Evolutionary conservation across 2,329 filamentous ascomycete genomes (phyloP).

Genomic region (Lachnellula subtilissima): DNA sequence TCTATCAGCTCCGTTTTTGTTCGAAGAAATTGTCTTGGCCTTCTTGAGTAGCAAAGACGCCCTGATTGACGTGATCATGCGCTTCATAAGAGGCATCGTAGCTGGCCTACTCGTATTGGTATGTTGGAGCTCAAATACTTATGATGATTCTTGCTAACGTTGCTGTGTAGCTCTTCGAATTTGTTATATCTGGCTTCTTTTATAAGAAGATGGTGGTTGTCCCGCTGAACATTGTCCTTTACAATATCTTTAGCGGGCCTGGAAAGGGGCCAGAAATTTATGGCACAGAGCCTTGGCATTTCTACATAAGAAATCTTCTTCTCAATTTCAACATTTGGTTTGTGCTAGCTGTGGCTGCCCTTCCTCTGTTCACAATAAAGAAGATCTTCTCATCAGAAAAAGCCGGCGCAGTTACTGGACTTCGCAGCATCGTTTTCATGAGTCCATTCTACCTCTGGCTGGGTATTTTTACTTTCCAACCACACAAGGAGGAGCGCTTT

Average conservation of each 20-base stretch:
- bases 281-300: constrained; percentile 94
- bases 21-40: constrained; percentile 66
- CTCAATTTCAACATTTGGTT: constrained; percentile 98
- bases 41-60: constrained; percentile 52
- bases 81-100: constrained; percentile 63
- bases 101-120: constrained; percentile 30
- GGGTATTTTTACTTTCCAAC: constrained; percentile 81
- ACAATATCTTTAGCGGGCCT: constrained; percentile 83
- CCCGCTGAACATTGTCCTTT: constrained; percentile 88
- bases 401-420: constrained; percentile 58
- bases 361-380: constrained; percentile 73
- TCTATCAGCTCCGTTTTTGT: constrained; percentile 71
- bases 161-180: constrained; percentile 58
- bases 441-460: constrained; percentile 94
- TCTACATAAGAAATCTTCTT: constrained; percentile 85
- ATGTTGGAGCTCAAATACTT: not conserved
- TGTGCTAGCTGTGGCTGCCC: constrained; percentile 65
- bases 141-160: not conserved
- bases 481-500: constrained; percentile 97
- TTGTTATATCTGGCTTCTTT: constrained; percentile 73
- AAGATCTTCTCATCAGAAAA: constrained; percentile 56
- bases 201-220: constrained; percentile 75
- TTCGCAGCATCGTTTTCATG: constrained; percentile 74
- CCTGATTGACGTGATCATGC: constrained; percentile 53
- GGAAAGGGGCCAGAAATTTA: constrained; percentile 85